Evolutionary conservation across 495 filamentous ascomycete genomes (phyloP).

Genomic region (Neurospora terricola): DNA sequence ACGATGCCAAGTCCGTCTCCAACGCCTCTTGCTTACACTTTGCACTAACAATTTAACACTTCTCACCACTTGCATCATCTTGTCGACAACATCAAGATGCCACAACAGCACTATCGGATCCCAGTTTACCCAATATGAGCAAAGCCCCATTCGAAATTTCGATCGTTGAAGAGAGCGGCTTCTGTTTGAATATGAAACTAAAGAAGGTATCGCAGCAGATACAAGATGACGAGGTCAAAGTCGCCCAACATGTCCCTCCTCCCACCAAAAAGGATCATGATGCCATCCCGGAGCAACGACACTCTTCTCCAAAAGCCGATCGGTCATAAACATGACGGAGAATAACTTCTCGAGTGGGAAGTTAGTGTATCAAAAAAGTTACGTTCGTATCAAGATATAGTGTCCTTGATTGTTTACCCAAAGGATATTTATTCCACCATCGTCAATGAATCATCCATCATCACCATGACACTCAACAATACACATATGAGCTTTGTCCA

Average conservation of each 20-base stretch:
- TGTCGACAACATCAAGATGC: background rate
- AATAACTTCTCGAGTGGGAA: background rate
- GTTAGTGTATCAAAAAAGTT: background rate
- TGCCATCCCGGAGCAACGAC: background rate
- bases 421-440: background rate
- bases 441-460: background rate
- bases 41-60: background rate
- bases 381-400: background rate
- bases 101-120: background rate
- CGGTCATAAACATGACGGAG: background rate
- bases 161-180: background rate
- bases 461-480: background rate
- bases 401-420: background rate
- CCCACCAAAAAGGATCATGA: background rate
- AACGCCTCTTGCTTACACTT: background rate
- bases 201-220: background rate
- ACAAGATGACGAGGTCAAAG: background rate
- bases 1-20: background rate
- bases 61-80: background rate
- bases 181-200: background rate
- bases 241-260: background rate
- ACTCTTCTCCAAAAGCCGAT: background rate
- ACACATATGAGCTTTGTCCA: background rate
- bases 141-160: background rate
- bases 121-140: background rate